phyloP scores from a whole-genome alignment of 2,329 filamentous ascomycete genomes.

The Trichoderma brevicompactum region DNA sequence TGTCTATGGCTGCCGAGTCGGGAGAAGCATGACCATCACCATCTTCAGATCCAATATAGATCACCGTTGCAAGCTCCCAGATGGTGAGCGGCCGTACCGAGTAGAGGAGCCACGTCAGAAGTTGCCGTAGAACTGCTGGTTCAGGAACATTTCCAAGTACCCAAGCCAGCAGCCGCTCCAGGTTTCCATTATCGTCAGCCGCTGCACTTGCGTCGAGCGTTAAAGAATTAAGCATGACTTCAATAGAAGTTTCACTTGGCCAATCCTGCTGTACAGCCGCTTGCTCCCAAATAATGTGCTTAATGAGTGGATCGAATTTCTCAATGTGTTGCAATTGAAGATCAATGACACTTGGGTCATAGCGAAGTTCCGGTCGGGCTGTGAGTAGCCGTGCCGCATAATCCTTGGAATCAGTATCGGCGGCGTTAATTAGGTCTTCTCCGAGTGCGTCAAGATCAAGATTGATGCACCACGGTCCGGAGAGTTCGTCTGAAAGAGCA shows the following conservation, averaged over 20 bases:
- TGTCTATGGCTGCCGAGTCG: not conserved
- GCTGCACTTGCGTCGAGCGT: not conserved
- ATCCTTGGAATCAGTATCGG: not conserved
- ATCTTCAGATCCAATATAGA: conserved; percentile 14
- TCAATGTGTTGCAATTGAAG: conserved; percentile 34
- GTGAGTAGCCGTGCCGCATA: conserved; percentile 23
- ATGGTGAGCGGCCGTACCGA: conserved; percentile 28
- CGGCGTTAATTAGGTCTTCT: not conserved
- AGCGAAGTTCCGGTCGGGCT: conserved; percentile 28
- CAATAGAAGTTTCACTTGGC: conserved; percentile 17
- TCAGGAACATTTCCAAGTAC: conserved; percentile 24
- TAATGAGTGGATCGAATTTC: conserved; percentile 18
- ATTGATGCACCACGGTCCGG: conserved; percentile 21
- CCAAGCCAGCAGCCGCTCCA: conserved; percentile 26
- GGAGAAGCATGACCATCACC: conserved; percentile 10
- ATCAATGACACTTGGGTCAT: conserved; percentile 6
- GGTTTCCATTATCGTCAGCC: conserved; percentile 2
- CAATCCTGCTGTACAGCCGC: conserved; percentile 21
- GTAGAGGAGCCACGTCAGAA: conserved; percentile 29
- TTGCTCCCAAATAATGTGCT: conserved; percentile 27
- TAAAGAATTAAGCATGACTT: conserved; percentile 21
- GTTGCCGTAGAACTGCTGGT: conserved; percentile 10
- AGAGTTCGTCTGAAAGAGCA: conserved; percentile 25
- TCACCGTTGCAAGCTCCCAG: conserved; percentile 29
- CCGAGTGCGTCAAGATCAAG: conserved; percentile 16